Percentiles rank a stretch among this genome's conserved stretches.
phyloP scores from a whole-genome alignment of 495 filamentous ascomycete genomes.

The Neurospora cerealis region DNA sequence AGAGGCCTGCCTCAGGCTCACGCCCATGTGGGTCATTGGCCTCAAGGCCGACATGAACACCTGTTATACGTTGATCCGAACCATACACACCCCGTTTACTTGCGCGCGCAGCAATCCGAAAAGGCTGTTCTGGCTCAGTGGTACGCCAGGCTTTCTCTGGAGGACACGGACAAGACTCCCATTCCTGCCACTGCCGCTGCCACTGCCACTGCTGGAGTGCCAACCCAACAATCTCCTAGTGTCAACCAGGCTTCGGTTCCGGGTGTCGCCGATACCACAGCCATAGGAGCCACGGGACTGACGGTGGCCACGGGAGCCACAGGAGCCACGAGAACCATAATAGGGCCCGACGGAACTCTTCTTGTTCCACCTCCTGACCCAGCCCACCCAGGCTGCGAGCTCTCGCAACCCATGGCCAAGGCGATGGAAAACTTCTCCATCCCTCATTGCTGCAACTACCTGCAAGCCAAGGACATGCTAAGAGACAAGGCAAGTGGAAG shows the following conservation, averaged over 20 bases:
- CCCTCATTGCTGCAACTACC: neutral
- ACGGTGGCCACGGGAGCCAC: neutral
- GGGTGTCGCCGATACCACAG: neutral
- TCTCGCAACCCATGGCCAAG: neutral
- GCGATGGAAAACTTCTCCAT: neutral
- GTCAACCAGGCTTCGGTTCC: no score
- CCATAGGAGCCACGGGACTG: neutral
- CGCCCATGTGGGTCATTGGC: neutral
- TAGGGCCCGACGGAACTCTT: neutral
- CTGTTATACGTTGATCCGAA: neutral
- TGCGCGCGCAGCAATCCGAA: neutral
- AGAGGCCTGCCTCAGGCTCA: neutral
- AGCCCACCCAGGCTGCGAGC: neutral
- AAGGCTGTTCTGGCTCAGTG: neutral
- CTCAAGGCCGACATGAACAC: neutral
- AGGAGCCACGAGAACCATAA: neutral
- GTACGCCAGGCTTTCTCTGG: neutral
- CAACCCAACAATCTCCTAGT: neutral
- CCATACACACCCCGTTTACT: neutral
- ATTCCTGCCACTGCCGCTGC: neutral
- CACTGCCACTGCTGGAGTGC: neutral
- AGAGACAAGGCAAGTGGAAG: neutral
- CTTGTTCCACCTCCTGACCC: neutral
- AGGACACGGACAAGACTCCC: neutral
- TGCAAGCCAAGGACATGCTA: neutral